Percentiles rank a stretch among this genome's conserved stretches.
These are phyloP conservation scores for Cytospora chrysosperma DNA, from an alignment of 2,329 filamentous ascomycete species.

Conservation along the genomic window DNA sequence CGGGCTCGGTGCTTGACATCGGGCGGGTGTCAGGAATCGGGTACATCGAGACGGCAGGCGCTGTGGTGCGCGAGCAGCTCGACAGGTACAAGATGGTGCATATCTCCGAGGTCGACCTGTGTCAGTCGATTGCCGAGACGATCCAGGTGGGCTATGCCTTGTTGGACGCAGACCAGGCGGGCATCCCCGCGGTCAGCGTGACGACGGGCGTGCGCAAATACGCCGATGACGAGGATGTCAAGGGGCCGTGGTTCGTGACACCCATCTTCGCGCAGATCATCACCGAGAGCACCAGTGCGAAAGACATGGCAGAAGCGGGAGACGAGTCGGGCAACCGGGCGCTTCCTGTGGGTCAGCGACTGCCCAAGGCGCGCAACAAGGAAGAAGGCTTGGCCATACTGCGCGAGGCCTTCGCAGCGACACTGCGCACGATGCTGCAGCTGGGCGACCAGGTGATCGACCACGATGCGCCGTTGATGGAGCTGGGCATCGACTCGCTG, in stretches of 20 bases:
- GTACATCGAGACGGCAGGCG: slow-evolving; percentile 34
- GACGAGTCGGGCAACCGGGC: neutral
- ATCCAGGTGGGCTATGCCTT: neutral
- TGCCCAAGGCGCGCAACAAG: neutral
- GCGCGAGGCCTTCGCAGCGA: too few species aligned
- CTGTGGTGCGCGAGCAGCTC: slow-evolving; percentile 17
- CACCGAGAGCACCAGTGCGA: neutral
- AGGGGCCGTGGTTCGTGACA: neutral
- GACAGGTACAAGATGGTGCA: neutral
- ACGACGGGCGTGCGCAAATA: neutral
- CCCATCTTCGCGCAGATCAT: neutral
- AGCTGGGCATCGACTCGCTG: slow-evolving; percentile 28
- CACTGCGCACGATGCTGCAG: slow-evolving; percentile 21
- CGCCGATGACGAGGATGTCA: neutral
- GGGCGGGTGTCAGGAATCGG: slow-evolving; percentile 42
- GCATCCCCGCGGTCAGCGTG: neutral
- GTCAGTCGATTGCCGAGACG: neutral
- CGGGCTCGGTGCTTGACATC: slow-evolving; percentile 40
- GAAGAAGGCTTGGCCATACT: neutral
- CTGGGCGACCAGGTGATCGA: slow-evolving; percentile 21
- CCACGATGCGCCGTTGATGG: slow-evolving; percentile 19
- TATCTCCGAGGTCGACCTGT: neutral
- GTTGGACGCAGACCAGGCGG: neutral
- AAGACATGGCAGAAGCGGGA: neutral
- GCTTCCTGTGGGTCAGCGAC: neutral